Evolutionary conservation across 352 stramenopile species (phyloP).

Genomic region (Peronospora destructor): DNA sequence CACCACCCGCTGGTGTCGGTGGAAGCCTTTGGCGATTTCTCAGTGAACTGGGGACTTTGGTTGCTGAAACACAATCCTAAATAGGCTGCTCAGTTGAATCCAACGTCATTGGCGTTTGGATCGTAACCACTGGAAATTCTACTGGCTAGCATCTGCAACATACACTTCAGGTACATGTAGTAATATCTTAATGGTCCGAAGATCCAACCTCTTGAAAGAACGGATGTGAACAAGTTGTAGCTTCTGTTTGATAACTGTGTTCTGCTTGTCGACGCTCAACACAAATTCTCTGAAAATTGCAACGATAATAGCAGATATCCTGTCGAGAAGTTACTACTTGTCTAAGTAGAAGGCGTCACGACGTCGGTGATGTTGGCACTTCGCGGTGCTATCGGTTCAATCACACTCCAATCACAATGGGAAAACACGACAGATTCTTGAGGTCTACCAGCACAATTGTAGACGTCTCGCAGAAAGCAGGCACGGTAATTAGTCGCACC

Average conservation of each 20-base stretch:
- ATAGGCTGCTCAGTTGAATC: slow-evolving; percentile 4
- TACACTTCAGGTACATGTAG: too few relatives aligned
- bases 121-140: too few relatives aligned
- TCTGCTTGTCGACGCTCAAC: too few relatives aligned
- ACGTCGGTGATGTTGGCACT: background rate
- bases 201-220: too few relatives aligned
- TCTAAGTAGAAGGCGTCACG: too few relatives aligned
- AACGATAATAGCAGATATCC: too few relatives aligned
- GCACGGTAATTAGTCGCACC: slow-evolving; percentile 86
- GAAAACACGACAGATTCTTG: slow-evolving; percentile 63
- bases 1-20: slow-evolving; percentile 62
- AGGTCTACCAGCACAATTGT: slow-evolving; percentile 90
- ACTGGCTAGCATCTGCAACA: too few relatives aligned
- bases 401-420: slow-evolving; percentile 42
- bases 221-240: too few relatives aligned
- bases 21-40: slow-evolving; percentile 61
- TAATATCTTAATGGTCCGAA: too few relatives aligned
- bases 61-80: slow-evolving; percentile 50
- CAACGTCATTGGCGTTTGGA: background rate
- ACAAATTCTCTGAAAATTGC: too few relatives aligned
- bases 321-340: too few relatives aligned
- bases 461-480: slow-evolving; percentile 83
- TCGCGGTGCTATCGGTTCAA: background rate
- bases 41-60: slow-evolving; percentile 73
- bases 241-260: too few relatives aligned